These are phyloP conservation scores for Geranomyces michiganensis DNA, from an alignment of 192 early-diverging fungal genomes.

Conservation along the genomic window DNA sequence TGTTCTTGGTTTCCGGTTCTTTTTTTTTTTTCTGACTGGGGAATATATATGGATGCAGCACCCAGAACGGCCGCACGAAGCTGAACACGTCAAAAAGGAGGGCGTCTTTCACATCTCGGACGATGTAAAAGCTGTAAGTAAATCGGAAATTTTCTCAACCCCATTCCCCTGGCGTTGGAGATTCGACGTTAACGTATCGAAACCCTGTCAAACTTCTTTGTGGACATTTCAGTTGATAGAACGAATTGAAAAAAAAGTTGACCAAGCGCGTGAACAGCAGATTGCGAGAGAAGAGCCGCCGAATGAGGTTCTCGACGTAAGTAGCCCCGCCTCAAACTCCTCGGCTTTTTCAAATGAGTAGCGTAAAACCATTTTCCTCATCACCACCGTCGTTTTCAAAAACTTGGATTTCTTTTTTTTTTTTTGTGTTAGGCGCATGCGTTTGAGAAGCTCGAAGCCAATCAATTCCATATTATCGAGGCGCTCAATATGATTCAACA, in stretches of 20 bases:
- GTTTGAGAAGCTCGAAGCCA: slow-evolving; percentile 47
- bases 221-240: slow-evolving; percentile 49
- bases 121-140: slow-evolving; percentile 16
- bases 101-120: slow-evolving; percentile 39
- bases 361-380: too few relatives aligned
- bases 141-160: too few relatives aligned
- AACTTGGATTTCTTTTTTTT: too few relatives aligned
- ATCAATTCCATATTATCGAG: slow-evolving; percentile 60
- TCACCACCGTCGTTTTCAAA: too few relatives aligned
- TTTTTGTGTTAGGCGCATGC: slow-evolving; percentile 36
- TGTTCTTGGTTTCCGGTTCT: background rate
- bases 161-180: too few relatives aligned
- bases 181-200: too few relatives aligned
- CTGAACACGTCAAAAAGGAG: slow-evolving; percentile 42
- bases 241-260: slow-evolving; percentile 36
- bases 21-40: background rate
- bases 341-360: too few relatives aligned
- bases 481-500: slow-evolving; percentile 46
- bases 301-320: slow-evolving; percentile 10
- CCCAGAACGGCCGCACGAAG: slow-evolving; percentile 32
- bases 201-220: too few relatives aligned
- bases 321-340: too few relatives aligned
- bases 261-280: slow-evolving; percentile 26
- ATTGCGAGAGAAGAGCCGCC: slow-evolving; percentile 1
- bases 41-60: background rate